These are phyloP conservation scores for Fraxinus nigra DNA, from an alignment of 305 asterid species.

Conservation along the genomic window DNA sequence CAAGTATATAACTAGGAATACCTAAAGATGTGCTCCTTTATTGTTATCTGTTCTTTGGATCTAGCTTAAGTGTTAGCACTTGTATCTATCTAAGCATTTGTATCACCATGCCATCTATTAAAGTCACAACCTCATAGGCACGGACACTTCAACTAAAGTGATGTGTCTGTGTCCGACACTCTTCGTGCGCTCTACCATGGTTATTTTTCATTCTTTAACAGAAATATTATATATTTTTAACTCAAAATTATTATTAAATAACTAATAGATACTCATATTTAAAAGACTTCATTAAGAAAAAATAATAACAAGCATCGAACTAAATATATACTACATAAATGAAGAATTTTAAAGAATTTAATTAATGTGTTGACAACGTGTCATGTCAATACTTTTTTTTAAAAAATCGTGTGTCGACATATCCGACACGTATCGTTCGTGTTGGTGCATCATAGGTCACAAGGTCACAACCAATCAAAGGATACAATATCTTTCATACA, in stretches of 20 bases:
- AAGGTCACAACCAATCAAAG: neutral
- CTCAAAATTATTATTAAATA: too few relatives aligned
- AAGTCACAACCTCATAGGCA: neutral
- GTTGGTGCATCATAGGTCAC: neutral
- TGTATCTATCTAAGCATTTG: slow-evolving; percentile 10
- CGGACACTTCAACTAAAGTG: neutral
- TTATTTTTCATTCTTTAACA: neutral
- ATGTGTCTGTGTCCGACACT: neutral
- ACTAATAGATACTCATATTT: neutral
- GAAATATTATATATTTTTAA: too few relatives aligned
- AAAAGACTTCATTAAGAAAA: neutral
- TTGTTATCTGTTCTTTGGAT: neutral
- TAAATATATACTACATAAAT: neutral
- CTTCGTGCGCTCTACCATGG: neutral
- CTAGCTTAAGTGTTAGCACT: neutral
- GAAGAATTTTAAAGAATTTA: neutral
- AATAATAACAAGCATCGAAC: neutral
- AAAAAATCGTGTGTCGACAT: neutral
- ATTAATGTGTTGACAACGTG: neutral
- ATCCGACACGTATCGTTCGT: neutral
- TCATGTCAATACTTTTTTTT: neutral
- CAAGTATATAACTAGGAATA: neutral
- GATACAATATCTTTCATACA: slow-evolving; percentile 14
- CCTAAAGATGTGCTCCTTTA: neutral
- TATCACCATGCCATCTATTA: slow-evolving; percentile 8